These are phyloP conservation scores for Ophidiomyces ophidiicola DNA, from an alignment of 2,329 filamentous ascomycete species.

Conservation along the genomic window DNA sequence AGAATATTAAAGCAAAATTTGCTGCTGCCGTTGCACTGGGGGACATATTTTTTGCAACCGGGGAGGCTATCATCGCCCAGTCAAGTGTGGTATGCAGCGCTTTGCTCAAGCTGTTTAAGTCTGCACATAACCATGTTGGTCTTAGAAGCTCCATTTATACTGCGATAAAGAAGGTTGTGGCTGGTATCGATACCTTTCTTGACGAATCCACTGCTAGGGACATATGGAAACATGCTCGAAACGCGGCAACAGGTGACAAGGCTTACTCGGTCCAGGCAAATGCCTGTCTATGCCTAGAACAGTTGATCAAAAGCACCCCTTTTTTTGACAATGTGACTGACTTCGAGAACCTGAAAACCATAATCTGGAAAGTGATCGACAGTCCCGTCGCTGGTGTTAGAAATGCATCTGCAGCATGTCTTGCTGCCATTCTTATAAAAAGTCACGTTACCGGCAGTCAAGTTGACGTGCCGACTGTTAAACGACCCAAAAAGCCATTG, in stretches of 20 bases:
- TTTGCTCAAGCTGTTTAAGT: slow-evolving; percentile 67
- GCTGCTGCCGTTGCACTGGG: slow-evolving; percentile 78
- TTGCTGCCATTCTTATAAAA: slow-evolving; percentile 73
- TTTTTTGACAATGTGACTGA: slow-evolving; percentile 84
- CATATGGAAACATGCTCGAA: slow-evolving; percentile 83
- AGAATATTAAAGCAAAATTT: slow-evolving; percentile 72
- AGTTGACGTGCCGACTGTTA: slow-evolving; percentile 46
- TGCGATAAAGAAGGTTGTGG: slow-evolving; percentile 61
- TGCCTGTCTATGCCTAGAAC: slow-evolving; percentile 67
- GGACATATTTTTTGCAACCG: slow-evolving; percentile 79
- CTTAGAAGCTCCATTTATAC: slow-evolving; percentile 66
- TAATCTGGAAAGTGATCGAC: slow-evolving; percentile 78
- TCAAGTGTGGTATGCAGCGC: slow-evolving; percentile 62
- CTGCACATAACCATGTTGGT: slow-evolving; percentile 66
- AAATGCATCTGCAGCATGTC: slow-evolving; percentile 72
- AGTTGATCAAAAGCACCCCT: slow-evolving; percentile 56
- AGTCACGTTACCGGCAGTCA: slow-evolving; percentile 55
- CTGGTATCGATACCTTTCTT: slow-evolving; percentile 61
- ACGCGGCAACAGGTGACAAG: slow-evolving; percentile 65
- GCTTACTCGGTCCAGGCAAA: slow-evolving; percentile 65
- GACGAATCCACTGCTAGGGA: slow-evolving; percentile 81
- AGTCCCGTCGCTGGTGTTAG: slow-evolving; percentile 62
- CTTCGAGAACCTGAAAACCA: slow-evolving; percentile 74
- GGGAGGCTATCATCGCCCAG: slow-evolving; percentile 79
- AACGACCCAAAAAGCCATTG: slow-evolving; percentile 62